Evolutionary conservation across 2,329 filamentous ascomycete genomes (phyloP), one percentile per base, ranked within the genome.

Genomic region (Diplodia intermedia): DNA sequence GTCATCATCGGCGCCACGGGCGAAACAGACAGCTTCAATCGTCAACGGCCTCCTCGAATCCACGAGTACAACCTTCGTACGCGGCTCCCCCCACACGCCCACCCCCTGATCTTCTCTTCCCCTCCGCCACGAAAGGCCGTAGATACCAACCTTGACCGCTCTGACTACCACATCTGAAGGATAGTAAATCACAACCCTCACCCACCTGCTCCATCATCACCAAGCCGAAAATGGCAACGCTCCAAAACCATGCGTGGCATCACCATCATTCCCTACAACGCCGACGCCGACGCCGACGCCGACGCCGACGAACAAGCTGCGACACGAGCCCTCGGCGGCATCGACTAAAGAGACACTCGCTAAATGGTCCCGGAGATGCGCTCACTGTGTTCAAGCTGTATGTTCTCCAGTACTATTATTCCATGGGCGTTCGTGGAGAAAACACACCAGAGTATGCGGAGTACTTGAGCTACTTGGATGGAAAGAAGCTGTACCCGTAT

Each of bases 401-500:
- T n/a, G 11, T 70, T 2, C 56, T 62, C 8, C 78, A 86, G 71
- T 86, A 86, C 71, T 72, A 76, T 60, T 72, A 82, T 43, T 83
- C 81, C 0, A 83, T 79, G 78, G 81, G 79, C 14, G 72, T 87
- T 23, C 79, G 85, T 1, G 83, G 81, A 1, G 86, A 89, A 69
- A 87, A 86, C 73, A 83, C 78, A 11, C 83, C 82, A 0, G 82
- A 85, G 67, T 79, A 82, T 69, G 86, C 86, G 12, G 77, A 80
- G 63, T 87, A 87, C 69, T 77, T 88, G 8, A 85, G 85, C 1
- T 87, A 88, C 72, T 69, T 87, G 29, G 78, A 81, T 65, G 80
- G 78, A 33, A 83, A 82, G 71, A 82, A 87, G 20, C 75, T 88
- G 26, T 88, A 87, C 71, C 85, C 85, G 3, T 84, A 85, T 23